Percentiles rank a stretch among this genome's conserved stretches.
These are phyloP conservation scores for Tranzscheliella williamsii DNA, from an alignment of 1,284 basidiomycete genomes.

Conservation along the genomic window DNA sequence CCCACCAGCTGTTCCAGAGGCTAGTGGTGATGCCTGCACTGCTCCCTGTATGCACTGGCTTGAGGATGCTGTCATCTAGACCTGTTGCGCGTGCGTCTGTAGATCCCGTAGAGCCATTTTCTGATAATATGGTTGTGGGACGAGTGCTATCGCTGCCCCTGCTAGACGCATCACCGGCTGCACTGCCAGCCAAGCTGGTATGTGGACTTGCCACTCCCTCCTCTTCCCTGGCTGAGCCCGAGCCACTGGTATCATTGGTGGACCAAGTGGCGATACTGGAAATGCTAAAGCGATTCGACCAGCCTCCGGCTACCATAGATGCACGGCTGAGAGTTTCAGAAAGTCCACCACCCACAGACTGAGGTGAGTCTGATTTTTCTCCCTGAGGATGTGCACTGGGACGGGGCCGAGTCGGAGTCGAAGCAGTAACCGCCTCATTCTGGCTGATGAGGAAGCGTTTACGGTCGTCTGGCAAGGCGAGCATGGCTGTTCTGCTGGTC, in stretches of 20 bases:
- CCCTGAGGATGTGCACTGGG: background rate
- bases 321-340: constrained; percentile 37
- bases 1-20: constrained; percentile 51
- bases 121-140: constrained; percentile 24
- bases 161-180: constrained; percentile 11
- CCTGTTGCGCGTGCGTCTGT: constrained; percentile 5
- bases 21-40: constrained; percentile 31
- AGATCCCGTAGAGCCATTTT: constrained; percentile 19
- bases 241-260: constrained; percentile 22
- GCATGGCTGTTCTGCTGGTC: constrained; percentile 71
- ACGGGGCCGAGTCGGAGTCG: constrained; percentile 23
- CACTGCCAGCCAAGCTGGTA: constrained; percentile 11
- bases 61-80: constrained; percentile 14
- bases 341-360: constrained; percentile 66
- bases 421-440: constrained; percentile 38
- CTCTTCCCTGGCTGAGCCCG: constrained; percentile 12
- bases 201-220: constrained; percentile 13
- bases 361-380: constrained; percentile 68
- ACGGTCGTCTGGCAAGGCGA: constrained; percentile 69
- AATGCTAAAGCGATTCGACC: constrained; percentile 76
- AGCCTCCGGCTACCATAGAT: constrained; percentile 56
- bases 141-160: constrained; percentile 22
- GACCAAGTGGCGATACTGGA: constrained; percentile 68
- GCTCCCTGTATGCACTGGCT: constrained; percentile 34
- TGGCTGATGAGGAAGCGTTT: constrained; percentile 70